Base-by-base conservation (phyloP, 768 basidiomycete genomes). In the Tylopilus sp. region DNA sequence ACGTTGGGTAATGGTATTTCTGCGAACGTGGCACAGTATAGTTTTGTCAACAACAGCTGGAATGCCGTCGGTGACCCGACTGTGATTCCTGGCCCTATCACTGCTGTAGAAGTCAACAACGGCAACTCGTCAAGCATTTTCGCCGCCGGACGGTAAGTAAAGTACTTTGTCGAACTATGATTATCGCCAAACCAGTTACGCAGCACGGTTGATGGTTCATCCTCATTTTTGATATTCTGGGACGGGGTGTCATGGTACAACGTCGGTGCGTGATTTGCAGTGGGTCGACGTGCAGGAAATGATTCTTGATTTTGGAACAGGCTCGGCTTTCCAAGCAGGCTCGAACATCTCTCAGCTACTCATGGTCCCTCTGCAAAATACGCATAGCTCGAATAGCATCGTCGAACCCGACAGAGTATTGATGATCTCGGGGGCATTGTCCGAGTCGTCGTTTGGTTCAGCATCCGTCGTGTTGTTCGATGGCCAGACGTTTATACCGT, bases 381-480 rank as follows among this genome's bases (percentile, higher is more conserved):
- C 81, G n/a, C 91, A 97, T 64, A 56, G 74, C 16, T 75, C 78
- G 29, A 89, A 86, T 57, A 78, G 81, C 26, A 71, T 90, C 19
- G 83, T 97, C 54, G 82, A 96, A 69, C 70, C 79, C 7, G 91
- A 99, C 70, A 85, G 96, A 37, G 85, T 95, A 81, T 76, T 99
- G 29, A 81, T 98, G 79, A 81, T 96, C 24, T 92, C 93, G 24
- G 96, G 96, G 6, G 70, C 78, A 29, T 67, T 98, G 36, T 73
- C 78, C 11, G 85, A 89, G 59, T 72, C 82, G 0, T 77, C 82
- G 1, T 83, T 84, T 55, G 93, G 92, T 45, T 86, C 85, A 61
- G 86, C 85, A 5, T 94, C 94, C 3, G 80, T 90, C 4, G 89
- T 88, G 11, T 74, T 98, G 48, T 99, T 84, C 63, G 96, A 99